Conservation (phyloP, 306 rosid species). For the Quercus mongolica region DNA sequence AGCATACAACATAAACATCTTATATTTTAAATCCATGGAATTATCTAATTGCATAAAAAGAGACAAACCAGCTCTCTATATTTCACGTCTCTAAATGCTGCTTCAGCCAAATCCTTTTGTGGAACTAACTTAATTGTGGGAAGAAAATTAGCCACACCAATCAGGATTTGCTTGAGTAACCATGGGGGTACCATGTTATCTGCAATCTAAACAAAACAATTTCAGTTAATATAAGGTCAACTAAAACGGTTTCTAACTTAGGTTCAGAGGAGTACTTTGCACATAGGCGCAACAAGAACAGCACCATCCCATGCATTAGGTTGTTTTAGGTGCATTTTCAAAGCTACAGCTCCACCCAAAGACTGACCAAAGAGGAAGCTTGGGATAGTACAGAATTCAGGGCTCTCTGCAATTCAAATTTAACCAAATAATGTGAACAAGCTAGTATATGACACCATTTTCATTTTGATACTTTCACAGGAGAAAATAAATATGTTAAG, state of each 20-base stretch:
- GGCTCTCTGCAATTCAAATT: constrained; percentile 51
- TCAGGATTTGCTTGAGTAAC: constrained; percentile 51
- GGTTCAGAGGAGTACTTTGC: constrained; percentile 64
- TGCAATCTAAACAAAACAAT: constrained; percentile 63
- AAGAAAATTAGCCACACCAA: constrained; percentile 55
- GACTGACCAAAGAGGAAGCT: constrained; percentile 88
- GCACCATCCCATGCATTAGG: constrained; percentile 88
- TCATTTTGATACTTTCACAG: not conserved
- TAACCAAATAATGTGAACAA: constrained; percentile 9
- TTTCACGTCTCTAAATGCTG: constrained; percentile 68
- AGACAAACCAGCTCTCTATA: constrained; percentile 60
- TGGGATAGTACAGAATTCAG: constrained; percentile 54
- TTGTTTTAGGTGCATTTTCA: constrained; percentile 77
- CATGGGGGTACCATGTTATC: constrained; percentile 84
- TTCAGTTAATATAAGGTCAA: constrained; percentile 23
- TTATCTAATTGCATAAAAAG: not conserved
- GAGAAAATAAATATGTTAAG: not conserved
- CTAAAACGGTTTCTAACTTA: not conserved
- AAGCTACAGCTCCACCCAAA: constrained; percentile 91
- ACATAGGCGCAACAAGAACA: constrained; percentile 93
- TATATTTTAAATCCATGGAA: not conserved
- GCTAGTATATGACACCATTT: not conserved
- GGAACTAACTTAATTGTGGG: constrained; percentile 89
- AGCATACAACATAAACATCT: not conserved
- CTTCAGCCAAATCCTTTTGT: constrained; percentile 72